phyloP scores from a whole-genome alignment of 2,329 filamentous ascomycete genomes.

The Cercospora sojina region DNA sequence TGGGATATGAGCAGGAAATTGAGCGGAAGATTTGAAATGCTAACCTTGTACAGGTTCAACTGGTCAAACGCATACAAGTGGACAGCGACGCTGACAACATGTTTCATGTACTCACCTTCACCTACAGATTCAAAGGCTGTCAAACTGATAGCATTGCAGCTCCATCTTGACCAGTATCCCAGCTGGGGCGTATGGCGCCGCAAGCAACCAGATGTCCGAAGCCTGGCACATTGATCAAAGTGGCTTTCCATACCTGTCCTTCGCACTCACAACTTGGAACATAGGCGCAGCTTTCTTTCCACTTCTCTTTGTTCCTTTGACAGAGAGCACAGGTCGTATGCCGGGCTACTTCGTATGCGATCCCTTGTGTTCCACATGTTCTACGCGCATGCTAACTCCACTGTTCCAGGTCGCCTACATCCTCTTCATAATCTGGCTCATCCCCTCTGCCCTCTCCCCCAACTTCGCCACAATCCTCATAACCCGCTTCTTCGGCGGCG shows the following conservation, averaged over 20 bases:
- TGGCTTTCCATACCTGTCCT: constrained; percentile 36
- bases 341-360: constrained; percentile 29
- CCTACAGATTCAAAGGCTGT: background rate
- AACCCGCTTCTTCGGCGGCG: constrained; percentile 39
- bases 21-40: background rate
- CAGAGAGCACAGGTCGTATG: constrained; percentile 35
- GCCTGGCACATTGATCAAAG: constrained; percentile 29
- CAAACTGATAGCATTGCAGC: constrained; percentile 19
- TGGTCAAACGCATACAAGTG: constrained; percentile 34
- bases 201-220: constrained; percentile 29
- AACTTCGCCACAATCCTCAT: constrained; percentile 61
- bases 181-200: constrained; percentile 34
- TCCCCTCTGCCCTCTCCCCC: constrained; percentile 49
- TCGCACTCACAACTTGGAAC: constrained; percentile 36
- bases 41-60: constrained; percentile 24
- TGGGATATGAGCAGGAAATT: background rate
- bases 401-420: constrained; percentile 26
- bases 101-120: constrained; percentile 22
- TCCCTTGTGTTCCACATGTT: no score
- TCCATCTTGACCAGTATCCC: constrained; percentile 34
- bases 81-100: constrained; percentile 34
- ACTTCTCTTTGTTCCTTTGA: constrained; percentile 35
- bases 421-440: constrained; percentile 33
- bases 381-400: no score
- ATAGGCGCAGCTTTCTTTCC: constrained; percentile 36